These are phyloP conservation scores for Silene noctiflora DNA, from an alignment of 179 eudicot genomes.

Conservation along the genomic window DNA sequence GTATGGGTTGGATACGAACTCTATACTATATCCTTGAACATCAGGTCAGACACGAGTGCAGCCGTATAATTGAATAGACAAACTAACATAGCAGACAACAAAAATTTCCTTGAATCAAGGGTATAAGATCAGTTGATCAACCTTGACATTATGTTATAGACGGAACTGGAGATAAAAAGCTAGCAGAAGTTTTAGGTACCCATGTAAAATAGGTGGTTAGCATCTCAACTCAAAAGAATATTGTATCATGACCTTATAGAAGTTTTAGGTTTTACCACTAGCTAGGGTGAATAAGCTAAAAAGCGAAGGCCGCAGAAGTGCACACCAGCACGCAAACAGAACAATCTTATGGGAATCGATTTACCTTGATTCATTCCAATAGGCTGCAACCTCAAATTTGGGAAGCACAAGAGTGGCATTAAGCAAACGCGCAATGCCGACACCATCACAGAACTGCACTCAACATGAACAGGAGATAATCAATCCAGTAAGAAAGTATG, in stretches of 20 bases:
- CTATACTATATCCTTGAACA: not conserved
- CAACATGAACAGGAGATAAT: conserved; percentile 11
- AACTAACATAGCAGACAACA: conserved; percentile 2
- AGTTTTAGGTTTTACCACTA: not conserved
- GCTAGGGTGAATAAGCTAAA: not conserved
- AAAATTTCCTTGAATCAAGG: not conserved
- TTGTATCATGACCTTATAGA: not conserved
- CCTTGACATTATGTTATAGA: not conserved
- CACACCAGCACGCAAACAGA: not conserved
- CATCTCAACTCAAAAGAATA: too few relatives aligned
- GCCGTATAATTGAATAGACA: not conserved
- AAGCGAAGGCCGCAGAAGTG: not conserved
- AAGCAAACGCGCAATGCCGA: conserved; percentile 88
- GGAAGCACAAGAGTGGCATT: conserved; percentile 97
- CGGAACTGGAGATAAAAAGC: not conserved
- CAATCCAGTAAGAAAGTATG: not conserved
- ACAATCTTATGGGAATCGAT: not conserved
- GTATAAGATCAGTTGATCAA: not conserved
- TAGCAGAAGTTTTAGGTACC: not conserved
- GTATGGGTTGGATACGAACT: not conserved
- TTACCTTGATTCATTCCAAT: conserved; percentile 99
- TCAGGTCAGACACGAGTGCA: not conserved
- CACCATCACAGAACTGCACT: conserved; percentile 93
- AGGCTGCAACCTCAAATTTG: conserved; percentile 98
- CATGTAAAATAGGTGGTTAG: too few relatives aligned